Percentiles rank a stretch among this genome's conserved stretches.
phyloP scores from a whole-genome alignment of 2,329 filamentous ascomycete genomes.

The Penicillium concentricum region DNA sequence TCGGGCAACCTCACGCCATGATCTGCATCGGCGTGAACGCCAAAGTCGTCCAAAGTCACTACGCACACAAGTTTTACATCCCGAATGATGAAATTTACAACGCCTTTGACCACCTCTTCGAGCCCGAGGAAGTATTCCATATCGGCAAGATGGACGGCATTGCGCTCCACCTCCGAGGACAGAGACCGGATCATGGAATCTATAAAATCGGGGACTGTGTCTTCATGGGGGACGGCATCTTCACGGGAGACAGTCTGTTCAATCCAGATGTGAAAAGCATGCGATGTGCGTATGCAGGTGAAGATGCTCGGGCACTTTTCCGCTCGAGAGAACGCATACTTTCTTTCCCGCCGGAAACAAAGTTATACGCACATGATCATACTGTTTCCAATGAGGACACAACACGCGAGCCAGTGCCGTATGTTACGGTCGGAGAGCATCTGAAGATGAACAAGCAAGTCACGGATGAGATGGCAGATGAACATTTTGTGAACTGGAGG shows the following conservation, averaged over 20 bases:
- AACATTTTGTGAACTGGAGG: constrained; percentile 35
- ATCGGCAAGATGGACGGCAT: constrained; percentile 50
- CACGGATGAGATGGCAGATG: constrained; percentile 22
- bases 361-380: constrained; percentile 57
- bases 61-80: constrained; percentile 52
- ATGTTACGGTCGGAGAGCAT: constrained; percentile 38
- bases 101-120: constrained; percentile 55
- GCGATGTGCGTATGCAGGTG: constrained; percentile 55
- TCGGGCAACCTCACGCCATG: constrained; percentile 37
- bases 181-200: constrained; percentile 61
- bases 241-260: constrained; percentile 55
- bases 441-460: constrained; percentile 37
- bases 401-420: constrained; percentile 17
- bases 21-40: constrained; percentile 61
- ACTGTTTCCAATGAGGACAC: constrained; percentile 30
- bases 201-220: constrained; percentile 54
- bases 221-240: constrained; percentile 50
- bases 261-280: constrained; percentile 52
- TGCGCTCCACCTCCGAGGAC: constrained; percentile 58
- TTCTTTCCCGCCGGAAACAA: constrained; percentile 41
- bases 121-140: constrained; percentile 54
- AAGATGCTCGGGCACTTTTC: constrained; percentile 45
- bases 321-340: constrained; percentile 46
- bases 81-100: constrained; percentile 42
- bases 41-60: constrained; percentile 50